Conservation (phyloP, 2,329 filamentous ascomycete genomes). For the Didymella exigua region DNA sequence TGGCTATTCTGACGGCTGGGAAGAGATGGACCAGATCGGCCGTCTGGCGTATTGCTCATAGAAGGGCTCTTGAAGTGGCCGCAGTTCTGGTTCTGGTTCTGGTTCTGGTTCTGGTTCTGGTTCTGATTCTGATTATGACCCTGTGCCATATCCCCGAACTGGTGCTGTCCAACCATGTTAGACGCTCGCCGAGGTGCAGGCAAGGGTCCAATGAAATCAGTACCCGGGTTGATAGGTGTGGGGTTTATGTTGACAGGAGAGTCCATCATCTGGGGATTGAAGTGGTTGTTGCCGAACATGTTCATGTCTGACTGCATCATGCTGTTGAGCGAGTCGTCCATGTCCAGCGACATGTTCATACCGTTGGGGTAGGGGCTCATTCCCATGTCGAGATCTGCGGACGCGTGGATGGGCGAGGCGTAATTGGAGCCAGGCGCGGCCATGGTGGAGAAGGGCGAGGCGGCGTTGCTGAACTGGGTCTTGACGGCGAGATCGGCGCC, state of each 20-base stretch:
- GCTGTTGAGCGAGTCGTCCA: slow-evolving; percentile 46
- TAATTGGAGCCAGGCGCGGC: slow-evolving; percentile 49
- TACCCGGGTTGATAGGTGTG: slow-evolving; percentile 10
- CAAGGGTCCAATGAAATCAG: slow-evolving; percentile 41
- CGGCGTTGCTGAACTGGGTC: slow-evolving; percentile 47
- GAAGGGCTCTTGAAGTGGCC: slow-evolving; percentile 37
- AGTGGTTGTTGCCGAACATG: slow-evolving; percentile 50
- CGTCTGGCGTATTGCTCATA: slow-evolving; percentile 39
- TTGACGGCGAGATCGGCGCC: slow-evolving; percentile 48
- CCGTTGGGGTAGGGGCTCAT: slow-evolving; percentile 52
- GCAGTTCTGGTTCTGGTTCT: slow-evolving; percentile 24
- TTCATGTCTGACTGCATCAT: slow-evolving; percentile 47
- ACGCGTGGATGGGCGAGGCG: slow-evolving; percentile 51
- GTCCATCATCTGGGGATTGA: slow-evolving; percentile 46
- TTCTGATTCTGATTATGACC: slow-evolving; percentile 37
- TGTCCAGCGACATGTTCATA: slow-evolving; percentile 53
- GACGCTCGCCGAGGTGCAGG: slow-evolving; percentile 41
- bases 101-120: slow-evolving; percentile 9
- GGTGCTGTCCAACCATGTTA: slow-evolving; percentile 14
- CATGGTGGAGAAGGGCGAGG: slow-evolving; percentile 46
- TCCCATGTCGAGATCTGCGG: slow-evolving; percentile 49
- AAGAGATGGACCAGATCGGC: slow-evolving; percentile 27
- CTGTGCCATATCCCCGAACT: slow-evolving; percentile 1
- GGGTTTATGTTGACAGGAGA: slow-evolving; percentile 47
- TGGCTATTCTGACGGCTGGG: slow-evolving; percentile 35